phyloP scores from a whole-genome alignment of 768 basidiomycete species.

The Amanita thiersii region DNA sequence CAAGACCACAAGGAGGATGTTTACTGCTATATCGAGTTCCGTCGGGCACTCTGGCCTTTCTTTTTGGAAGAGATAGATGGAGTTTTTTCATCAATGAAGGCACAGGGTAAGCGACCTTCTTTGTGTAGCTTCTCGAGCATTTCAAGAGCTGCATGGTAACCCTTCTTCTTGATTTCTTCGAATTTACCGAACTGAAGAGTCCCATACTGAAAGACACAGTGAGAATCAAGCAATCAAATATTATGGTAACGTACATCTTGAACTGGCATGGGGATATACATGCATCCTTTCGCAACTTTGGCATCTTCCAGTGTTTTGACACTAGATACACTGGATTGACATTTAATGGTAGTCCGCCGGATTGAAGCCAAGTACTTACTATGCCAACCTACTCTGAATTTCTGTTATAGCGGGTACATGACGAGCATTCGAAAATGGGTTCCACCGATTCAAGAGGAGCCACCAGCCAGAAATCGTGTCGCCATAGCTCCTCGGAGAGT shows the following conservation, averaged over 20 bases:
- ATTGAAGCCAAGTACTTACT: conserved; percentile 47
- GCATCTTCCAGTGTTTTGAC: conserved; percentile 93
- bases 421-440: conserved; percentile 75
- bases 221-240: neutral
- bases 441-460: conserved; percentile 89
- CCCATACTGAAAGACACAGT: conserved; percentile 69
- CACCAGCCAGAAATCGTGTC: conserved; percentile 96
- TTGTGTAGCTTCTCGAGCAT: conserved; percentile 73
- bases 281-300: conserved; percentile 80
- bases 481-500: conserved; percentile 89
- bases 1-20: neutral
- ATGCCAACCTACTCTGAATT: conserved; percentile 90
- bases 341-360: conserved; percentile 7
- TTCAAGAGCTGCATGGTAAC: conserved; percentile 65
- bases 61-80: conserved; percentile 39
- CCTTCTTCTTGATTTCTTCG: conserved; percentile 80
- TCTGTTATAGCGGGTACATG: conserved; percentile 86
- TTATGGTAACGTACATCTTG: conserved; percentile 53
- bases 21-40: conserved; percentile 55
- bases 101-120: conserved; percentile 77
- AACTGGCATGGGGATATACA: conserved; percentile 94
- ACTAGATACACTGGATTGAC: conserved; percentile 71
- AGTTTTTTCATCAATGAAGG: conserved; percentile 53
- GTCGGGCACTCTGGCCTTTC: conserved; percentile 69
- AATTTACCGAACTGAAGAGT: conserved; percentile 88